phyloP scores from a whole-genome alignment of 768 basidiomycete species.

The Exidia glandulosa region DNA sequence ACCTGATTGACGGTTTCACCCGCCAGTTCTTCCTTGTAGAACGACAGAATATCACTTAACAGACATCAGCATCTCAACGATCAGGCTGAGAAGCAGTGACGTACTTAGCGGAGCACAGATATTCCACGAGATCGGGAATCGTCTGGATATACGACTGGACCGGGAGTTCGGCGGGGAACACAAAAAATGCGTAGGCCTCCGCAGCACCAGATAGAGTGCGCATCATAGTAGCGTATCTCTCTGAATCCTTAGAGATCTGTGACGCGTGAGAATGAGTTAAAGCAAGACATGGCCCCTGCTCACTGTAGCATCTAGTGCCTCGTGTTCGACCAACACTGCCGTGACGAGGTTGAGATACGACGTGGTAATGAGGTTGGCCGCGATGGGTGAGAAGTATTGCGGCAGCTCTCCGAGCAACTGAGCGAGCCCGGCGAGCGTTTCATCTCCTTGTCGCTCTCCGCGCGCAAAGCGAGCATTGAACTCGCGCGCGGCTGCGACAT shows the following conservation, averaged over 20 bases:
- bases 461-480: slow-evolving; percentile 26
- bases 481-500: slow-evolving; percentile 15
- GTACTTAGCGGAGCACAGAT: slow-evolving; percentile 27
- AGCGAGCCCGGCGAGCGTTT: slow-evolving; percentile 24
- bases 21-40: background rate
- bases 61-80: slow-evolving; percentile 11
- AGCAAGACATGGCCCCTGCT: slow-evolving; percentile 14
- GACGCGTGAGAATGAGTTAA: too few species aligned
- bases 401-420: slow-evolving; percentile 20
- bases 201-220: slow-evolving; percentile 22
- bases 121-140: slow-evolving; percentile 25
- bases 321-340: slow-evolving; percentile 22
- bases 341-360: slow-evolving; percentile 26
- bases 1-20: background rate
- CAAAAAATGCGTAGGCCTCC: slow-evolving; percentile 25
- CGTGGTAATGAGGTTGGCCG: slow-evolving; percentile 25
- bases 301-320: slow-evolving; percentile 18
- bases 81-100: slow-evolving; percentile 11
- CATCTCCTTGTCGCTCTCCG: slow-evolving; percentile 18
- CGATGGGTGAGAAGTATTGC: slow-evolving; percentile 17
- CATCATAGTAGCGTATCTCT: too few species aligned
- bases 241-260: too few species aligned
- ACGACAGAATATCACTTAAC: background rate
- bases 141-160: slow-evolving; percentile 25
- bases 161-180: slow-evolving; percentile 24